These are phyloP conservation scores for Buddleja alternifolia DNA, from an alignment of 257 asterid species.

Conservation along the genomic window DNA sequence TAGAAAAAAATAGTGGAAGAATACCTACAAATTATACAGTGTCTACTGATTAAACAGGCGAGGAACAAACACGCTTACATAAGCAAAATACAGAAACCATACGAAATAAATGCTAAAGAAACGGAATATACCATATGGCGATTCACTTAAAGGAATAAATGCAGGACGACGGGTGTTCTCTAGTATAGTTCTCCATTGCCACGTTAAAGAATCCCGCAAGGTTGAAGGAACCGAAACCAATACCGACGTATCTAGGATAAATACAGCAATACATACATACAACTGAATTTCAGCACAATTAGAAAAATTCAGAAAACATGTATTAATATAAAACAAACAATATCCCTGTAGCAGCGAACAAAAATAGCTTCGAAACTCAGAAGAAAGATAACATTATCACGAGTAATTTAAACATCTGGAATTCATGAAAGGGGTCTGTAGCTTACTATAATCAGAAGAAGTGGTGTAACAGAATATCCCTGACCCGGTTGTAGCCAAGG, in stretches of 20 bases:
- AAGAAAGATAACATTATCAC: not conserved
- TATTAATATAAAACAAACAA: not conserved
- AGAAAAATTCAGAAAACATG: not conserved
- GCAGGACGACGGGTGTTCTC: conserved; percentile 29
- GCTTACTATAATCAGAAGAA: conserved; percentile 54
- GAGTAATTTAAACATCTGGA: not conserved
- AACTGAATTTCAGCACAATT: not conserved
- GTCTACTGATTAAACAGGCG: conserved; percentile 17
- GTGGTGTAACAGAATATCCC: conserved; percentile 44
- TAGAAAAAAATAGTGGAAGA: conserved; percentile 50
- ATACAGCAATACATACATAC: not conserved
- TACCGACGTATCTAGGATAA: conserved; percentile 42
- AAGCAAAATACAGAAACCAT: not conserved
- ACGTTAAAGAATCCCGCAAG: conserved; percentile 37
- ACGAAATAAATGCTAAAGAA: not conserved
- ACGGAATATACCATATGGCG: conserved; percentile 50
- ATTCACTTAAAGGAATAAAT: conserved; percentile 32
- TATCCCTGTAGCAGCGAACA: not conserved
- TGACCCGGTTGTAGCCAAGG: conserved; percentile 65
- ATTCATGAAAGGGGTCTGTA: not conserved
- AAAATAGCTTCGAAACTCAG: not conserved
- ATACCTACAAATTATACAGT: conserved; percentile 45
- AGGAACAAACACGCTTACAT: conserved; percentile 3
- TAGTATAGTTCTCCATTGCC: conserved; percentile 51
- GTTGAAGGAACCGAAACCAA: conserved; percentile 43